Percentiles rank a stretch among this genome's conserved stretches.
These are phyloP conservation scores for Pyrenochaeta sp. DNA, from an alignment of 2,329 filamentous ascomycete species.

Conservation along the genomic window DNA sequence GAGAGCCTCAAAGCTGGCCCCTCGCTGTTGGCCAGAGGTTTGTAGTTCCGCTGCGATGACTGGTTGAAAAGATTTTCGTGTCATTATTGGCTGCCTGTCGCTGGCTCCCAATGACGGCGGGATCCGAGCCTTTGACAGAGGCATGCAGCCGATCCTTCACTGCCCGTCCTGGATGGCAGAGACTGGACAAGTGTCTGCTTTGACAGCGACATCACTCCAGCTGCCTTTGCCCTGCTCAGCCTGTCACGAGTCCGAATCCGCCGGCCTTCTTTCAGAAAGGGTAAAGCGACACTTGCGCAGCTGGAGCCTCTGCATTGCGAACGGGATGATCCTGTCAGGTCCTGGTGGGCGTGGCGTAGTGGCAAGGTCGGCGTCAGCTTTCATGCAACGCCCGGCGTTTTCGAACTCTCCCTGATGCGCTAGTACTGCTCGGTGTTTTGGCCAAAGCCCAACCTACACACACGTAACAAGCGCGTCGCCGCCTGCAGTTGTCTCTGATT, in stretches of 20 bases:
- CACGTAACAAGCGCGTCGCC: slow-evolving; percentile 19
- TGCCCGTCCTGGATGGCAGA: not conserved
- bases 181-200: not conserved
- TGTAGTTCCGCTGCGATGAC: not conserved
- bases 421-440: slow-evolving; percentile 12
- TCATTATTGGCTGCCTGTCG: not conserved
- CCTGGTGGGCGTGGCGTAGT: slow-evolving; percentile 8
- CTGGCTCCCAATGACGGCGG: slow-evolving; percentile 15
- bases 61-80: slow-evolving; percentile 3
- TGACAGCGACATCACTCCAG: slow-evolving; percentile 5
- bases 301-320: slow-evolving; percentile 1
- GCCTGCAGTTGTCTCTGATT: not conserved
- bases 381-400: slow-evolving; percentile 24
- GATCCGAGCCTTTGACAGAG: slow-evolving; percentile 4
- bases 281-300: slow-evolving; percentile 10
- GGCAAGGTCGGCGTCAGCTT: slow-evolving; percentile 9
- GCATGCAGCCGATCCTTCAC: not conserved
- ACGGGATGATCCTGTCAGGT: not conserved
- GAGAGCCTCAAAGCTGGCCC: not conserved
- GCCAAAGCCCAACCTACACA: slow-evolving; percentile 18
- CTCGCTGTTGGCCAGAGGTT: not conserved
- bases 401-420: slow-evolving; percentile 12
- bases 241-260: not conserved
- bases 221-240: slow-evolving; percentile 1
- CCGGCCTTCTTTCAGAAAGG: too few species aligned